Base-by-base conservation (phyloP, 2,329 filamentous ascomycete genomes). In the Botryotinia narcissicola region DNA sequence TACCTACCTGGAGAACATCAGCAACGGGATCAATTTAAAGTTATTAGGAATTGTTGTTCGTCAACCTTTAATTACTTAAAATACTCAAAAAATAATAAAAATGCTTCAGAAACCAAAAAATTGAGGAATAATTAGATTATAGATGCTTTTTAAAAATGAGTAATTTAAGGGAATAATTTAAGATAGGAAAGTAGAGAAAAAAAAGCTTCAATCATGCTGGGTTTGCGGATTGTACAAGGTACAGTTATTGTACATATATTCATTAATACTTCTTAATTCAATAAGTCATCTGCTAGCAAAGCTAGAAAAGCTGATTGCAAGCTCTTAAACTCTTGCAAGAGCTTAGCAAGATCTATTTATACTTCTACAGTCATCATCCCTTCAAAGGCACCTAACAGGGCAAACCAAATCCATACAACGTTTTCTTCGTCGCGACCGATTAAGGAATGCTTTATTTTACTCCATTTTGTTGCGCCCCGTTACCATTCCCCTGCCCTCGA, bases 391-490 rank as follows among this genome's bases (percentile, higher is more conserved):
- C 64, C 22, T 42, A 5, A 29, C 5, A 44, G 10, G 66, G 48
- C 5, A 42, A 42, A 57, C 35, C n/a, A 22, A 57, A 54, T 22
- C n/a, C 66, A 42, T 25, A 57, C 48, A 66, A 57, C 20, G 44
- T 71, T 66, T 18, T 32, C 37, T 57, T 71, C 70, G 35, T 71
- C 60, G 20, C 29, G 29, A n/a, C 29, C 32, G 48, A 72, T 42
- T 59, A 68, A n/a, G 48, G 32, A 60, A 35, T 22, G 42, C 29
- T 44, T 72, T 37, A 72, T 68, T 67, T 59, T 16, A 63, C 70
- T 10, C 70, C 70, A 54, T 68, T 72, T 72, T 72, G 70, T 68
- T 68, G 70, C 62, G 70, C 70, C 63, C 75, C 73, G 44, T 62
- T 71, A 20, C 74, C 71, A 54, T 73, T 69, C 35, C 25, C 46